Base-by-base conservation (phyloP, 179 eudicot species). In the Gypsophila paniculata region DNA sequence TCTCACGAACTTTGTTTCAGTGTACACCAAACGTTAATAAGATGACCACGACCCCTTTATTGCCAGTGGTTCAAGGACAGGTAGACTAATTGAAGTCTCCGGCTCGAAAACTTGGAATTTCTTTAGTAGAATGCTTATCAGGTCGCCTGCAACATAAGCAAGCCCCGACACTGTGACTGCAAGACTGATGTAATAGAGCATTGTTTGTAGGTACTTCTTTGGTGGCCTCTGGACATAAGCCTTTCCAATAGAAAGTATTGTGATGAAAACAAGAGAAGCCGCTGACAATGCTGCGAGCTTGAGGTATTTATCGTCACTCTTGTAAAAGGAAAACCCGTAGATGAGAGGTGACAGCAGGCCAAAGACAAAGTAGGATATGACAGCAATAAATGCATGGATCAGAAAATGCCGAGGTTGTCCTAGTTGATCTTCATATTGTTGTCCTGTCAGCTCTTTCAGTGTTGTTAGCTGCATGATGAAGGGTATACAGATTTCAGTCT, bases 311-410 rank as follows among this genome's bases (percentile, higher is more conserved):
- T 86, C 77, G 54, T 94, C 83, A 34, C 87, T 88, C 70, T 77
- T 75, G 49, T 84, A 86, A 62, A 87, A 92, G n/a, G 90, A 72
- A 84, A 90, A 85, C 25, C 85, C 89, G 5, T 88, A 92, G 42
- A 81, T 57, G 9, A 84, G 61, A 11, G 98, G 96, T 18, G 96
- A 85, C 52, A 90, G 65, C 60, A 90, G 67, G 60, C 96, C 98
- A 21, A 88, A 92, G 19, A 86, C 38, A 55, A 92, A 71, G 85
- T 79, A 92, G 19, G 96, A 88, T 73, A 88, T 65, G 14, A 91
- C 54, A 6, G 88, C 86, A 46, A 88, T 67, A 1, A 74, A 67
- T 65, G 90, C 83, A 53, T 94, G 99, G 38, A 86, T 79, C 32
- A 65, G 25, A 72, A 85, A 91, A 67, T 91, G 84, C 52, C 80